Evolutionary conservation across 306 rosid genomes (phyloP).

Genomic region (Sophora flavescens): DNA sequence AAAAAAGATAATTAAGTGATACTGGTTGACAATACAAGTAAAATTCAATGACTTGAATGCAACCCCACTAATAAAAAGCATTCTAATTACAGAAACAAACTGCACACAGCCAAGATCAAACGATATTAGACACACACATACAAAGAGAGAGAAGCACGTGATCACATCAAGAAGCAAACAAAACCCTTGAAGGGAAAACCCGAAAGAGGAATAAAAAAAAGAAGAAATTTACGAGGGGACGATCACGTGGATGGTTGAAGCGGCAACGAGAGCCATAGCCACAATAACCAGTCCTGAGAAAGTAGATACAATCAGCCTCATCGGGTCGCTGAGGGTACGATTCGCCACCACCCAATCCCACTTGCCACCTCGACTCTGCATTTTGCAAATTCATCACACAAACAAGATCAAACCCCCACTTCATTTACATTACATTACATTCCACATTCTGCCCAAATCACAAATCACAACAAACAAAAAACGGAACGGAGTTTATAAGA

Average conservation of each 20-base stretch:
- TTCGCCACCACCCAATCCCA: conserved; percentile 72
- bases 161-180: conserved; percentile 40
- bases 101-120: conserved; percentile 53
- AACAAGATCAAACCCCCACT: conserved; percentile 58
- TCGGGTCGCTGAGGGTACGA: conserved; percentile 90
- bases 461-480: conserved; percentile 47
- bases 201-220: conserved; percentile 22
- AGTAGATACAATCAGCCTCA: conserved; percentile 90
- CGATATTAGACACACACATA: conserved; percentile 25
- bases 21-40: conserved; percentile 20
- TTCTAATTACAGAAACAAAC: conserved; percentile 30
- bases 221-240: conserved; percentile 66
- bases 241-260: conserved; percentile 97
- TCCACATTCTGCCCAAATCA: conserved; percentile 54
- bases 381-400: conserved; percentile 34
- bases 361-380: conserved; percentile 81
- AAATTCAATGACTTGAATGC: conserved; percentile 38
- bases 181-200: conserved; percentile 46
- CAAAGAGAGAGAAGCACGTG: background rate
- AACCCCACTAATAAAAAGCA: conserved; percentile 32
- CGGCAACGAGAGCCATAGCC: conserved; percentile 96
- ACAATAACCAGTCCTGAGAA: conserved; percentile 84
- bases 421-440: background rate
- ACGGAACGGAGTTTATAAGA: conserved; percentile 47
- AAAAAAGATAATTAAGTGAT: conserved; percentile 5